These are phyloP conservation scores for Trapa incisa DNA, from an alignment of 345 rosid genomes.

Conservation along the genomic window DNA sequence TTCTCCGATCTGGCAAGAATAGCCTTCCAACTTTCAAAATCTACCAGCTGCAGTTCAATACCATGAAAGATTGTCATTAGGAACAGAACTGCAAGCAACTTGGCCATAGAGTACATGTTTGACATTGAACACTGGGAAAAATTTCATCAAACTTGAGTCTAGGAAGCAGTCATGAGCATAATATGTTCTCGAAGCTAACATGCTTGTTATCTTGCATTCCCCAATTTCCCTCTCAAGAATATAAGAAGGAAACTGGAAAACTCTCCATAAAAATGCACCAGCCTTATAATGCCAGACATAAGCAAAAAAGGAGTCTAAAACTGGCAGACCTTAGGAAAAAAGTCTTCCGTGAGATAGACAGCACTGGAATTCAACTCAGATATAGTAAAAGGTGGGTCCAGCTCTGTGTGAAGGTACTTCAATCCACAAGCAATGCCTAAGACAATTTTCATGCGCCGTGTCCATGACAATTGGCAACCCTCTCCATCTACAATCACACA, in stretches of 20 bases:
- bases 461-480: conserved; percentile 79
- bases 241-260: too few relatives aligned
- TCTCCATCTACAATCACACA: conserved; percentile 62
- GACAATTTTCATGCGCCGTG: conserved; percentile 75
- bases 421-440: conserved; percentile 81
- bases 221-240: too few relatives aligned
- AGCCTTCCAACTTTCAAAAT: conserved; percentile 94
- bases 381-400: conserved; percentile 81
- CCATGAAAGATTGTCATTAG: not conserved
- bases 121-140: not conserved
- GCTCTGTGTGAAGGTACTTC: conserved; percentile 78
- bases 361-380: conserved; percentile 85
- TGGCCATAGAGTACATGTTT: not conserved
- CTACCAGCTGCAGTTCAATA: conserved; percentile 54
- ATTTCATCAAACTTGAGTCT: not conserved
- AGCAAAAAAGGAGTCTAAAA: not conserved
- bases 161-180: not conserved
- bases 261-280: not conserved
- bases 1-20: conserved; percentile 82
- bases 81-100: not conserved
- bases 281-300: not conserved
- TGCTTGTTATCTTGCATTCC: not conserved
- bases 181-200: not conserved
- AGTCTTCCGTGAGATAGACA: conserved; percentile 90
- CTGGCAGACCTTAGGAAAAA: conserved; percentile 69